Conservation (phyloP, 805 yeast genomes). For the Candida qinlingensis region DNA sequence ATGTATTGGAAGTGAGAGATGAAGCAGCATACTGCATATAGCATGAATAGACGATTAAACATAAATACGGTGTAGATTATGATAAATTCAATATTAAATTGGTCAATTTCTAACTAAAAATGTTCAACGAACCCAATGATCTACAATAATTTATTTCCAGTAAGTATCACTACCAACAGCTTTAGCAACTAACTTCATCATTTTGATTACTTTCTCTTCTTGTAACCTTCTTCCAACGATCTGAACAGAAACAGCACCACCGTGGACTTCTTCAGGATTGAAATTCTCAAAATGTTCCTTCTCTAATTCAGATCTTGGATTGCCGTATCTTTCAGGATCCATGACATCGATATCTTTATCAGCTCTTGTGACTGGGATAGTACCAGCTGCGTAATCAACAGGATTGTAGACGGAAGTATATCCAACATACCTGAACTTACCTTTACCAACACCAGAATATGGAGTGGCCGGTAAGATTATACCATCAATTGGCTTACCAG, state of each 20-base stretch:
- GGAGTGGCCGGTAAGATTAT: constrained; percentile 36
- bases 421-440: constrained; percentile 21
- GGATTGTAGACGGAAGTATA: constrained; percentile 55
- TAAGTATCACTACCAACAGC: constrained; percentile 20
- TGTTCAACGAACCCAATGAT: too few relatives aligned
- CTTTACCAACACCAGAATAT: constrained; percentile 31
- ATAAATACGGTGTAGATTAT: too few relatives aligned
- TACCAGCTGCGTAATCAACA: constrained; percentile 51
- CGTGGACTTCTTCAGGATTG: constrained; percentile 47
- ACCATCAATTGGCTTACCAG: constrained; percentile 42
- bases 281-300: constrained; percentile 39
- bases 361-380: constrained; percentile 53
- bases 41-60: too few relatives aligned
- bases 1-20: too few relatives aligned
- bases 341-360: constrained; percentile 36
- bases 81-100: too few relatives aligned
- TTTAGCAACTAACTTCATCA: constrained; percentile 35
- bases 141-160: neutral
- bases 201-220: constrained; percentile 55
- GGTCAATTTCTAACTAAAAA: too few relatives aligned
- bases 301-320: constrained; percentile 38
- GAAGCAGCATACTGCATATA: too few relatives aligned
- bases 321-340: constrained; percentile 27
- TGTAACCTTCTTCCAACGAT: constrained; percentile 52
- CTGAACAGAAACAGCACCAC: constrained; percentile 63